phyloP scores from a whole-genome alignment of 148 eudicot genomes.

The Beta vulgaris region DNA sequence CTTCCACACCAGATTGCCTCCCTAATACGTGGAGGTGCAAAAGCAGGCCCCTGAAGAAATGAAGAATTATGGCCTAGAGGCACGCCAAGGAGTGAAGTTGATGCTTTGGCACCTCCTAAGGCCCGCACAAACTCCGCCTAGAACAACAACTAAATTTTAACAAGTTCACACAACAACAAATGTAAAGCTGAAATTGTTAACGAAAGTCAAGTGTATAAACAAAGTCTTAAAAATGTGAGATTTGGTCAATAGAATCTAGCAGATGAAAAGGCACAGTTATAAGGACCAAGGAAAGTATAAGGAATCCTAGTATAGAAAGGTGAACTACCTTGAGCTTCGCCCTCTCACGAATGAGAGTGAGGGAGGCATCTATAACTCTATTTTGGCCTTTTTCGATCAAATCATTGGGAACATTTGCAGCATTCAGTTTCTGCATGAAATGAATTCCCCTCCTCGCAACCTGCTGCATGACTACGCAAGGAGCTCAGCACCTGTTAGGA shows the following conservation, averaged over 20 bases:
- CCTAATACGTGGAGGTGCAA: slow-evolving; percentile 94
- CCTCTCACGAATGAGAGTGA: slow-evolving; percentile 92
- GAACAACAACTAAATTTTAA: slow-evolving; percentile 7
- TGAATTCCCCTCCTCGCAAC: slow-evolving; percentile 68
- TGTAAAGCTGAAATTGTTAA: background rate
- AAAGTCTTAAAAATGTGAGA: background rate
- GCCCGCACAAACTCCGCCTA: slow-evolving; percentile 93
- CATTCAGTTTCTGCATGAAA: slow-evolving; percentile 54
- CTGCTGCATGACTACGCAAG: slow-evolving; percentile 48
- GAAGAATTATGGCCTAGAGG: slow-evolving; percentile 97
- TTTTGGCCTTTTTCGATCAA: slow-evolving; percentile 76
- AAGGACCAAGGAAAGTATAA: background rate
- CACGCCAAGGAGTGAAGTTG: slow-evolving; percentile 84
- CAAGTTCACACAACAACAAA: background rate
- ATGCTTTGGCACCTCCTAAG: slow-evolving; percentile 83
- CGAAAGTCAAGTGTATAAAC: background rate
- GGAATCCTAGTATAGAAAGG: background rate
- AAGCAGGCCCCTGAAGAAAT: slow-evolving; percentile 96
- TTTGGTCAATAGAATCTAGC: background rate
- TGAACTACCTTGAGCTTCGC: slow-evolving; percentile 82
- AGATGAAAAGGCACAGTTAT: background rate
- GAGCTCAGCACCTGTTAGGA: background rate
- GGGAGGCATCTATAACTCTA: slow-evolving; percentile 91
- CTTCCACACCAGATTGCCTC: slow-evolving; percentile 99
- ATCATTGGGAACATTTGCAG: slow-evolving; percentile 66